Percentiles rank a stretch among this genome's conserved stretches.
Evolutionary conservation across 805 yeast genomes (phyloP).

Genomic region (Pichia occidentalis): DNA sequence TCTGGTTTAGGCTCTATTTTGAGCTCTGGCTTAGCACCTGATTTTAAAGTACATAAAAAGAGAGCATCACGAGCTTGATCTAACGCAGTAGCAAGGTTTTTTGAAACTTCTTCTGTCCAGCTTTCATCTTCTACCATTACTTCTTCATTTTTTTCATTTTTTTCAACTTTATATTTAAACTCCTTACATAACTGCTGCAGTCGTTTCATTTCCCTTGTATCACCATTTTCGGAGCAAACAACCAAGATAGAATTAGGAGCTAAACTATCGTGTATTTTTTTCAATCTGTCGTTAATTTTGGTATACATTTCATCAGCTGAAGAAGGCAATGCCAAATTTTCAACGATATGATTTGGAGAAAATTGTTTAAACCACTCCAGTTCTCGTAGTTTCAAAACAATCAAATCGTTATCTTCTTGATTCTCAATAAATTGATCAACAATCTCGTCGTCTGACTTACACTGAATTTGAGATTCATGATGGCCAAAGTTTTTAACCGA

Average conservation of each 20-base stretch:
- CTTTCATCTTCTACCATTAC: conserved; percentile 15
- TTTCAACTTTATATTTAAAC: conserved; percentile 34
- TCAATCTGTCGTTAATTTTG: conserved; percentile 39
- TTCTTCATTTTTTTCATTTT: conserved; percentile 34
- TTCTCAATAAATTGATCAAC: conserved; percentile 36
- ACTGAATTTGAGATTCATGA: conserved; percentile 34
- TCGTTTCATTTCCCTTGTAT: conserved; percentile 41
- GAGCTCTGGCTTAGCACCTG: background rate
- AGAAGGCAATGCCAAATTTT: conserved; percentile 9
- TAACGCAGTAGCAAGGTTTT: conserved; percentile 41
- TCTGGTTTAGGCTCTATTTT: no score
- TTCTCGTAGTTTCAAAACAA: conserved; percentile 52
- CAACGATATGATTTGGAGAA: conserved; percentile 15
- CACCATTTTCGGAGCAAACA: conserved; percentile 58
- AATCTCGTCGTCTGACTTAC: conserved; percentile 55
- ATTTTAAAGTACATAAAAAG: conserved; percentile 40
- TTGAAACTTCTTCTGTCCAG: conserved; percentile 48
- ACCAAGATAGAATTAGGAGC: conserved; percentile 58
- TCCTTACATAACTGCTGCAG: conserved; percentile 40
- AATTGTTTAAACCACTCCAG: conserved; percentile 40
- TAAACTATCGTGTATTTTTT: conserved; percentile 41
- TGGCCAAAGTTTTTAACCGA: conserved; percentile 14
- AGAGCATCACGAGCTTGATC: conserved; percentile 54
- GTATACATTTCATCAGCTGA: conserved; percentile 19
- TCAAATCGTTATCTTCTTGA: conserved; percentile 38